Conservation (phyloP, 2,329 filamentous ascomycete species). For the Zymoseptoria passerinii region DNA sequence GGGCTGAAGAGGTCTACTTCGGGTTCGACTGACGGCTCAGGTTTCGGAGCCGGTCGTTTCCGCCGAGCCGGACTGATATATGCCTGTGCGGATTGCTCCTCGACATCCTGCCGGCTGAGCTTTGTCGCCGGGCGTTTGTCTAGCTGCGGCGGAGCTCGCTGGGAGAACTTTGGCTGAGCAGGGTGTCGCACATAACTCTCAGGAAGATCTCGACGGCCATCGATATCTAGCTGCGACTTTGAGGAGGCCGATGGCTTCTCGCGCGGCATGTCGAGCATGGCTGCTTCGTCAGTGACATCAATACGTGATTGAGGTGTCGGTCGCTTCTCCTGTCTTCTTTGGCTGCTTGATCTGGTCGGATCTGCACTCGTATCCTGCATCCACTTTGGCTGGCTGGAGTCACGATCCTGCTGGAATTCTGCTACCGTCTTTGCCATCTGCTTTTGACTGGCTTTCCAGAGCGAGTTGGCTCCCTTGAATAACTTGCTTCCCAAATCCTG, state of each 20-base stretch:
- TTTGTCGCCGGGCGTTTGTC: conserved; percentile 43
- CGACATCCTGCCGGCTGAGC: conserved; percentile 62
- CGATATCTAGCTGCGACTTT: conserved; percentile 15
- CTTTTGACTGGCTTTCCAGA: conserved; percentile 94
- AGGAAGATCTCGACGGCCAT: conserved; percentile 1
- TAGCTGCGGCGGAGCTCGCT: conserved; percentile 32
- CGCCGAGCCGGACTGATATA: conserved; percentile 82
- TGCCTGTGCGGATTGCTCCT: conserved; percentile 72
- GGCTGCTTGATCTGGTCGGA: conserved; percentile 20
- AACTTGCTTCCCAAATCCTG: conserved; percentile 74
- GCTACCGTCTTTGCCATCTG: conserved; percentile 86
- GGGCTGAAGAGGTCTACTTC: conserved; percentile 31
- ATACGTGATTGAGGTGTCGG: conserved; percentile 15
- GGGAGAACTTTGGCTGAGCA: conserved; percentile 33
- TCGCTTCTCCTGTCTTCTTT: conserved; percentile 24
- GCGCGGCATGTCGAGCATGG: conserved; percentile 63
- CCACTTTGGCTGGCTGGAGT: conserved; percentile 84
- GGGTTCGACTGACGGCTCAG: conserved; percentile 22
- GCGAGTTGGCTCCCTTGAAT: conserved; percentile 85
- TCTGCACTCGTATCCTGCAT: conserved; percentile 61
- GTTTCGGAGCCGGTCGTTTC: conserved; percentile 54
- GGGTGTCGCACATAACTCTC: conserved; percentile 25
- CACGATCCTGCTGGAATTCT: conserved; percentile 69
- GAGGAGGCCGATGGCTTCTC: conserved; percentile 43
- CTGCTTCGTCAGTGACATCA: conserved; percentile 49